A percentile compares a stretch with the other conserved stretches of the same genome.
Evolutionary conservation across 257 asterid genomes (phyloP).

Genomic region (Solanum okadae): DNA sequence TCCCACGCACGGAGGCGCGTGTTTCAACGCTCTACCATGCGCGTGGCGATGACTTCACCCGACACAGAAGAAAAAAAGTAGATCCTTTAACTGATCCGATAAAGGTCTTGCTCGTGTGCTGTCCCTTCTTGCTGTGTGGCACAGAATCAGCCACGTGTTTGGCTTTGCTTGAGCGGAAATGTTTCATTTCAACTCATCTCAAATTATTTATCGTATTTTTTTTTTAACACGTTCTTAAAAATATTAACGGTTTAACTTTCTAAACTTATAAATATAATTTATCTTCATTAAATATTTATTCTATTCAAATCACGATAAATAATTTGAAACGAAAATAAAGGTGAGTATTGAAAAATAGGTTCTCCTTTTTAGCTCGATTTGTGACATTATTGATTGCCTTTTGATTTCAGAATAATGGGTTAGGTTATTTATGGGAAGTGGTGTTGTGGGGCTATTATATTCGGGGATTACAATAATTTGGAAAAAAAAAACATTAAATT

Average conservation of each 20-base stretch:
- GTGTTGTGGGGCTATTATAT: background rate
- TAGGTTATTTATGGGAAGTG: background rate
- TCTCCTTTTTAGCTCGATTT: background rate
- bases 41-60: background rate
- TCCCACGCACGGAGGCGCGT: background rate
- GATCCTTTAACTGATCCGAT: background rate
- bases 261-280: background rate
- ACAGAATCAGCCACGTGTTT: slow-evolving; percentile 9
- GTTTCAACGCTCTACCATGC: background rate
- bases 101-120: background rate
- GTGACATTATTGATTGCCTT: background rate
- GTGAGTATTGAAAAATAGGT: background rate
- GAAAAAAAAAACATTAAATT: background rate
- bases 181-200: background rate
- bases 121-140: background rate
- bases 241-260: background rate
- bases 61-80: background rate
- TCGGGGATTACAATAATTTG: background rate
- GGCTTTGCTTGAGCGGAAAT: background rate
- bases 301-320: background rate
- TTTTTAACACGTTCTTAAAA: background rate
- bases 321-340: background rate
- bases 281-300: background rate
- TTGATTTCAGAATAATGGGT: background rate
- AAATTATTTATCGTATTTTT: fast-evolving